These are phyloP conservation scores for Zizania palustris DNA, from an alignment of 202 grass and related monocot genomes.

Conservation along the genomic window DNA sequence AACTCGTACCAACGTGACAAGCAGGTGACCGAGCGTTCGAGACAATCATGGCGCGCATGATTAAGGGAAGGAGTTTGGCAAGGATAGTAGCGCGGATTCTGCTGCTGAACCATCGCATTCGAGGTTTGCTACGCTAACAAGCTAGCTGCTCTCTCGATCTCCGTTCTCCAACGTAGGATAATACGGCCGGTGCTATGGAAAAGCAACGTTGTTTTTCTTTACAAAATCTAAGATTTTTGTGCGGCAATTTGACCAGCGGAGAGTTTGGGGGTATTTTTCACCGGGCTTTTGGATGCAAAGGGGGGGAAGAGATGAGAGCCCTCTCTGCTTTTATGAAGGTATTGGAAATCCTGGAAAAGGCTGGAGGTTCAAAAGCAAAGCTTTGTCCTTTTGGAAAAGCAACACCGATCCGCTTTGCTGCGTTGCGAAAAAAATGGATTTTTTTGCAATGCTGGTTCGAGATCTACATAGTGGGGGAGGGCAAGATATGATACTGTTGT, in stretches of 20 bases:
- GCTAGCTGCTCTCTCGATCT: conserved; percentile 19
- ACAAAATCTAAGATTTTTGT: not conserved
- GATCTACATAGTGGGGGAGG: conserved; percentile 28
- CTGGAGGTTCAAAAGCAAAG: conserved; percentile 31
- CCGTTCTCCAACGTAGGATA: not conserved
- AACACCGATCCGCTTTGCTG: conserved; percentile 27
- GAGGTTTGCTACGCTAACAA: not conserved
- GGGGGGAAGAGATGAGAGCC: not conserved
- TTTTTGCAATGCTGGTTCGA: conserved; percentile 11
- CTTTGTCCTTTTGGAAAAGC: conserved; percentile 62
- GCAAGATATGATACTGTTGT: not conserved
- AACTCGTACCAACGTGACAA: not conserved
- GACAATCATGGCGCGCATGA: conserved; percentile 46
- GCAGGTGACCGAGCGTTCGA: not conserved
- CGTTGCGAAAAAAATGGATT: conserved; percentile 2
- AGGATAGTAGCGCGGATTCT: conserved; percentile 36
- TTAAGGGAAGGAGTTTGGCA: conserved; percentile 23
- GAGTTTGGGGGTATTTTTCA: conserved; percentile 21
- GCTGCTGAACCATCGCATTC: conserved; percentile 48
- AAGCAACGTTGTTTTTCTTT: not conserved
- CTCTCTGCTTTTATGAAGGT: conserved; percentile 14
- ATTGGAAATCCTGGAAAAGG: conserved; percentile 44
- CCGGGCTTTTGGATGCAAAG: conserved; percentile 13
- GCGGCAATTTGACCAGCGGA: not conserved
- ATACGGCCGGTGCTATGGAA: not conserved